Evolutionary conservation across 1,139 yeast species (phyloP).

Genomic region (Scheffersomyces cryptocercus): DNA sequence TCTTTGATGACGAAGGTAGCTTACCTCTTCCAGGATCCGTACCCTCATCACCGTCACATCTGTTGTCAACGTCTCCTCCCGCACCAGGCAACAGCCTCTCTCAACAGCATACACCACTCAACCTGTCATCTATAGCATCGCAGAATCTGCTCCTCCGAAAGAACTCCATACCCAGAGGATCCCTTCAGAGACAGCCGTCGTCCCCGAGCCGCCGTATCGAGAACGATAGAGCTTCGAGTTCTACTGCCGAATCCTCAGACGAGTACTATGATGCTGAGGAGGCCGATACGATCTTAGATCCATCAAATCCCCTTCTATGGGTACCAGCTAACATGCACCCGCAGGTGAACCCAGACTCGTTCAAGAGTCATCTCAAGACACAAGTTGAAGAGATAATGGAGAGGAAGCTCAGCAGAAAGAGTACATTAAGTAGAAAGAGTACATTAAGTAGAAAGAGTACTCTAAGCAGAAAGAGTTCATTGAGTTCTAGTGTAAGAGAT

Average conservation of each 20-base stretch:
- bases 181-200: constrained; percentile 10
- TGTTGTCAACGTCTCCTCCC: background rate
- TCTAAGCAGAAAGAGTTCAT: constrained; percentile 11
- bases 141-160: background rate
- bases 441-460: constrained; percentile 37
- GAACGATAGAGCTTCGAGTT: background rate
- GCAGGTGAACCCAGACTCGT: constrained; percentile 88
- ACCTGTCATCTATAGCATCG: background rate
- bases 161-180: constrained; percentile 6
- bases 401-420: constrained; percentile 34
- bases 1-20: background rate
- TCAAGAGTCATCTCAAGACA: constrained; percentile 76
- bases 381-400: constrained; percentile 76
- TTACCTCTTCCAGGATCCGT: background rate
- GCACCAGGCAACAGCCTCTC: background rate
- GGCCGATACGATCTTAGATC: constrained; percentile 26
- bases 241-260: constrained; percentile 16
- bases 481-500: background rate
- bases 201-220: background rate
- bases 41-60: too few relatives aligned
- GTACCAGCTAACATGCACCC: constrained; percentile 96
- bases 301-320: constrained; percentile 60
- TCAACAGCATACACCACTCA: background rate
- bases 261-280: constrained; percentile 27
- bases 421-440: constrained; percentile 33